phyloP scores from a whole-genome alignment of 306 rosid species.

The Acacia acuminata region DNA sequence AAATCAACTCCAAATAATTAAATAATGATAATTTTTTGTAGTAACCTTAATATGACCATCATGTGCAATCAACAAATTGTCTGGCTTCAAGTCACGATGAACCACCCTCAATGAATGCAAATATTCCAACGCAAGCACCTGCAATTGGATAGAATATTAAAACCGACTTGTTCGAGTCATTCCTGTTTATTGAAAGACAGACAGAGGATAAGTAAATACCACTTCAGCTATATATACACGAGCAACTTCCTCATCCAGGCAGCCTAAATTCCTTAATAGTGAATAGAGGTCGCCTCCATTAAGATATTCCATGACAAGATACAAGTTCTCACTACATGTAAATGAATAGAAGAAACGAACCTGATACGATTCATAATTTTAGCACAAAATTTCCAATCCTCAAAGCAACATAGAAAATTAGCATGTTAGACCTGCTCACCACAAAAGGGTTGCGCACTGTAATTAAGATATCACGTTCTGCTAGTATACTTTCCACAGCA shows the following conservation, averaged over 20 bases:
- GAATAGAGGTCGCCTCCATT: constrained; percentile 99
- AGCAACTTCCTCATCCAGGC: constrained; percentile 92
- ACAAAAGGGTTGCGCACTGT: constrained; percentile 99
- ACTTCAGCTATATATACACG: constrained; percentile 99
- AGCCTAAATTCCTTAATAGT: constrained; percentile 92
- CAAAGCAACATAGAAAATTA: constrained; percentile 25
- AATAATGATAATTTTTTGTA: neutral
- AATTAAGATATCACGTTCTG: constrained; percentile 97
- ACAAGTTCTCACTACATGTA: constrained; percentile 92
- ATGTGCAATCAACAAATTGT: constrained; percentile 94
- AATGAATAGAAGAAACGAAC: constrained; percentile 99
- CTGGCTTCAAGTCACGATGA: constrained; percentile 99
- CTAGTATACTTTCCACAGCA: constrained; percentile 99
- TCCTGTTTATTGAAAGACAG: constrained; percentile 16
- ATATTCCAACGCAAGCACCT: constrained; percentile 98
- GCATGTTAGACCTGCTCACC: constrained; percentile 74
- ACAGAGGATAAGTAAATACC: constrained; percentile 47
- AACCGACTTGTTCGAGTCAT: neutral
- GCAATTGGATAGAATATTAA: constrained; percentile 24
- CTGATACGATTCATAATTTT: constrained; percentile 51
- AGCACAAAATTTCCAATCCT: constrained; percentile 31
- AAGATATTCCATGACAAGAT: constrained; percentile 98
- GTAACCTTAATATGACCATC: constrained; percentile 98
- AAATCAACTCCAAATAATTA: constrained; percentile 16
- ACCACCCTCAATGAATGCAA: constrained; percentile 87